A percentile compares a stretch with the other conserved stretches of the same genome.
These are phyloP conservation scores for Pascua guehoae DNA, from an alignment of 1,284 basidiomycete species.

Conservation along the genomic window DNA sequence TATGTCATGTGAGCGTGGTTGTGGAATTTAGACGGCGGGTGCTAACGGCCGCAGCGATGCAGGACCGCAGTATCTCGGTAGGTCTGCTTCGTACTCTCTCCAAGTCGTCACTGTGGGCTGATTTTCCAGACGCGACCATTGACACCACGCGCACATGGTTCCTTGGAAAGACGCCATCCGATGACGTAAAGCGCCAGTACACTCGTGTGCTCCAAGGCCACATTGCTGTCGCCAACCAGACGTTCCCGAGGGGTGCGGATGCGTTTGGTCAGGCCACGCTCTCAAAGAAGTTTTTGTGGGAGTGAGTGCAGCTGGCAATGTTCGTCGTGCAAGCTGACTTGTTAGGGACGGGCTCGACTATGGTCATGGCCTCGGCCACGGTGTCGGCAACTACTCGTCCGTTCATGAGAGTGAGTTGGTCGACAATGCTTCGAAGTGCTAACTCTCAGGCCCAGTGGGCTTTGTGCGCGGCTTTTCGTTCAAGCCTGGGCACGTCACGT, in stretches of 20 bases:
- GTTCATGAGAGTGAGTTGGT: slow-evolving; percentile 43
- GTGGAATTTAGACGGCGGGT: not conserved
- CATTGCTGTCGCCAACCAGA: slow-evolving; percentile 82
- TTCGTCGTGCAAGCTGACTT: not conserved
- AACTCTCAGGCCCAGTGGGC: slow-evolving; percentile 23
- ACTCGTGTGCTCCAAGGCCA: slow-evolving; percentile 95
- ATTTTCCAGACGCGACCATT: slow-evolving; percentile 71
- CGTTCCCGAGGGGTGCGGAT: slow-evolving; percentile 84
- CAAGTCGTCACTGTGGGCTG: not conserved
- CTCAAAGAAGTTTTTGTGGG: slow-evolving; percentile 79
- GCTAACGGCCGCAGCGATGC: slow-evolving; percentile 61
- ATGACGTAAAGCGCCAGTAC: slow-evolving; percentile 78
- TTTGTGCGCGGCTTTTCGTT: slow-evolving; percentile 56
- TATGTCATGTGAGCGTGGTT: slow-evolving; percentile 72
- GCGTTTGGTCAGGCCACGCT: slow-evolving; percentile 77
- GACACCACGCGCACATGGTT: slow-evolving; percentile 82
- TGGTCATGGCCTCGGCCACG: slow-evolving; percentile 49
- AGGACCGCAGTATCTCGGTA: slow-evolving; percentile 69
- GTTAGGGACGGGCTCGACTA: slow-evolving; percentile 71
- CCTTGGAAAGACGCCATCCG: slow-evolving; percentile 74
- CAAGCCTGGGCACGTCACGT: slow-evolving; percentile 77
- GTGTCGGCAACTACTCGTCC: slow-evolving; percentile 37
- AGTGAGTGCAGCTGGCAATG: slow-evolving; percentile 37
- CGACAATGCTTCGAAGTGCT: slow-evolving; percentile 48
- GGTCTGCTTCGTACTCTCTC: slow-evolving; percentile 3